Conservation (phyloP, 352 stramenopile genomes). For the Phytophthora melonis region DNA sequence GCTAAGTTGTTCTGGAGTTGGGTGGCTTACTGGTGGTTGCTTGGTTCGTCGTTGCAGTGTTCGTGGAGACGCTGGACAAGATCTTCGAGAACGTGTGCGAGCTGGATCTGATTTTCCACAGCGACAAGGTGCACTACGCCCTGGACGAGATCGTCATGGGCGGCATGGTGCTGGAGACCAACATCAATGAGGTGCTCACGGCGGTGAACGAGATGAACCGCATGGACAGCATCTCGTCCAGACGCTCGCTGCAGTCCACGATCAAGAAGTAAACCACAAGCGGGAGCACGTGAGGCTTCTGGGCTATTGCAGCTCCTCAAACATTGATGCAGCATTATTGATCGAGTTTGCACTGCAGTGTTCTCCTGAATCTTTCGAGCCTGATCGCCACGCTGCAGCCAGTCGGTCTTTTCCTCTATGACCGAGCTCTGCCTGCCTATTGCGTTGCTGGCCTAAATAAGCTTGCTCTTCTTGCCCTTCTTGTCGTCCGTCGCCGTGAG, state of each 20-base stretch:
- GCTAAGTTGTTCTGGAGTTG: no score
- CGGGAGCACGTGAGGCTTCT: neutral
- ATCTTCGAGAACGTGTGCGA: slow-evolving; percentile 99
- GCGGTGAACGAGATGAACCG: slow-evolving; percentile 98
- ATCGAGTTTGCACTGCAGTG: no score
- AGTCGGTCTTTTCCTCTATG: slow-evolving; percentile 11
- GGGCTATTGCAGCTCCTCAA: neutral
- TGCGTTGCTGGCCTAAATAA: slow-evolving; percentile 62
- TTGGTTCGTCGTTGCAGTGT: slow-evolving; percentile 62
- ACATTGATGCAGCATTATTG: slow-evolving; percentile 11
- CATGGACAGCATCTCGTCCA: slow-evolving; percentile 87
- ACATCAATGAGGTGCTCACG: slow-evolving; percentile 98
- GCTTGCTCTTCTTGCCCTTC: slow-evolving; percentile 61
- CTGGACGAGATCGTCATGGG: slow-evolving; percentile 99
- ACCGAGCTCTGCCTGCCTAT: slow-evolving; percentile 1
- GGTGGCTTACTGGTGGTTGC: neutral
- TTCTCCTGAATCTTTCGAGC: slow-evolving; percentile 10
- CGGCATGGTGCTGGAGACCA: slow-evolving; percentile 99
- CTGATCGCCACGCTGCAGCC: no score
- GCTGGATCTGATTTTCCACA: slow-evolving; percentile 99
- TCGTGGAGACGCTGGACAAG: slow-evolving; percentile 97
- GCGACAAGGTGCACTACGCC: slow-evolving; percentile 97
- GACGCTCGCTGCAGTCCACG: slow-evolving; percentile 76
- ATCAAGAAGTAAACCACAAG: slow-evolving; percentile 63
- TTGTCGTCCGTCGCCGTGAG: slow-evolving; percentile 43